Conservation (phyloP, 2,329 filamentous ascomycete species). For the Xylariales sp. region DNA sequence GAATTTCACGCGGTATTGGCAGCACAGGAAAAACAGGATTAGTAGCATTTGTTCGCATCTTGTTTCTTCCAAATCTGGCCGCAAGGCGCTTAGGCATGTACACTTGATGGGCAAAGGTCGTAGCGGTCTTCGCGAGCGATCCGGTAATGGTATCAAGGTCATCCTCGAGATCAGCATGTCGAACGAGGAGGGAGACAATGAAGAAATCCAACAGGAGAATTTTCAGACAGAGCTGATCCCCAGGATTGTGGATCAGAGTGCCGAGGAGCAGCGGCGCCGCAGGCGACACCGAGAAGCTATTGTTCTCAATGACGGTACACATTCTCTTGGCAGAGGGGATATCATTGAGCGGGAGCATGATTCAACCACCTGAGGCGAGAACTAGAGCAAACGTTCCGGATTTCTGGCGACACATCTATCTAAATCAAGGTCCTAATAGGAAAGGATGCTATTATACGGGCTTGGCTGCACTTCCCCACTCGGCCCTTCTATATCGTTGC, state of each 20-base stretch:
- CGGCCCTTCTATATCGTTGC: too few species aligned
- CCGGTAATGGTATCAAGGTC: slow-evolving; percentile 24
- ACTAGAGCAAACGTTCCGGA: too few species aligned
- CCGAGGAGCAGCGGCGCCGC: slow-evolving; percentile 67
- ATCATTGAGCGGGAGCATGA: slow-evolving; percentile 67
- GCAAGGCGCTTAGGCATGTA: slow-evolving; percentile 44
- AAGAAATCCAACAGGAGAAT: slow-evolving; percentile 21
- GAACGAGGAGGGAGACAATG: slow-evolving; percentile 21
- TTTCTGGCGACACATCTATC: too few species aligned
- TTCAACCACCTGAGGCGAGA: slow-evolving; percentile 27
- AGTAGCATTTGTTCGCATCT: slow-evolving; percentile 47
- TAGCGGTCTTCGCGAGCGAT: slow-evolving; percentile 14
- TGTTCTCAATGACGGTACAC: slow-evolving; percentile 82
- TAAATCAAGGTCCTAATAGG: too few species aligned
- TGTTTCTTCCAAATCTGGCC: slow-evolving; percentile 46
- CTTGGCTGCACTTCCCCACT: too few species aligned
- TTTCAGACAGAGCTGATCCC: slow-evolving; percentile 27
- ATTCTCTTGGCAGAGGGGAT: slow-evolving; percentile 67
- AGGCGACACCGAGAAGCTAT: slow-evolving; percentile 81
- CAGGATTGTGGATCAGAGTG: slow-evolving; percentile 46
- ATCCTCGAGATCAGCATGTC: slow-evolving; percentile 29
- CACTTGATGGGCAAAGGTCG: slow-evolving; percentile 35
- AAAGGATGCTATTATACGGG: too few species aligned
- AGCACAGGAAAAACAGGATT: slow-evolving; percentile 46
- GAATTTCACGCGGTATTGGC: slow-evolving; percentile 50